Base-by-base conservation (phyloP, 768 basidiomycete genomes). In the Naganishia antarctica region DNA sequence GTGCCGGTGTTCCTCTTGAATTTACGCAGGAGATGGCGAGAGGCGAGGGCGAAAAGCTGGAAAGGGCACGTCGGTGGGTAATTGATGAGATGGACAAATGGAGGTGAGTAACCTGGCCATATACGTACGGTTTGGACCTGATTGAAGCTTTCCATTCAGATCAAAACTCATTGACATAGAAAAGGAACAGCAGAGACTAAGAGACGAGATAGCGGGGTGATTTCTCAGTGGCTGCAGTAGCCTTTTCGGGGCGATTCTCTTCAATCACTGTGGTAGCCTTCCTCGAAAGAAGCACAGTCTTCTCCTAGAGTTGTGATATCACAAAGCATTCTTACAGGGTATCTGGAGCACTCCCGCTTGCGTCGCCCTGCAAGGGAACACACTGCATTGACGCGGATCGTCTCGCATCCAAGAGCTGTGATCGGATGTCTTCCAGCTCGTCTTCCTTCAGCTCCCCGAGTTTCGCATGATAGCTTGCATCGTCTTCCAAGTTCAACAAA, bases 11-110 rank as follows among this genome's bases (percentile, higher is more conserved):
- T 5, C 78, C 87, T 28, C 88, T 92, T 0, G 94, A 98, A 79
- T 97, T 97, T 70, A 87, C 85, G 26, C 75, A 79, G 40, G 82
- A 82, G 59, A 91, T 97, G 88, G 91, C 92, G 77, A 86, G 83
- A 71, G 90, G 89, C 41, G 96, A 98, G 74, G 82, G 82, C 6
- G 88, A 88, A 40, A 79, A 87, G 62, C 73, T 98, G 60, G 89
- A 92, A 58, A 84, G 84, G 34, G 92, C 89, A 4, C 80, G 85
- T 51, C 86, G 85, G 71, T 78, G 81, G 23, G 80, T 96, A 41
- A 73, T 88, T 41, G 83, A 82, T 21, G 88, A 94, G 81, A 87
- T 89, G 71, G 88, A 90, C 47, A 83, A 82, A 58, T 86, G 86
- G 85, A 71, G 73, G 81, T 51, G 77, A 97, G 66, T 82, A 15